Conservation (phyloP, 176 grass and related monocot genomes). For the Hsuehochloa calcarea region DNA sequence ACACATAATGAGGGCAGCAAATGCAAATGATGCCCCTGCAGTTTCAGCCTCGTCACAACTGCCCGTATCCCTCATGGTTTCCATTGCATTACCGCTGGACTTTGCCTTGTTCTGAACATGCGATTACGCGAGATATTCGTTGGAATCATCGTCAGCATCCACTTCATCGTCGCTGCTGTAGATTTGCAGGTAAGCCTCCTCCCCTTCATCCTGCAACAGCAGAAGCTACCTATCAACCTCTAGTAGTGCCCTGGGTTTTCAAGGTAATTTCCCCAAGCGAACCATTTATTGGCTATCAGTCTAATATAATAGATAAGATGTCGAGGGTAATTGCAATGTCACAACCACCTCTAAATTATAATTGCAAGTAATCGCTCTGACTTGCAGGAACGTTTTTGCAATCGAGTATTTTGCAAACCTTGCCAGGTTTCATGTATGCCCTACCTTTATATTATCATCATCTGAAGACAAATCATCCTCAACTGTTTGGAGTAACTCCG, state of each 20-base stretch:
- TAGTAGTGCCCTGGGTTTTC: background rate
- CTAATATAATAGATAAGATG: background rate
- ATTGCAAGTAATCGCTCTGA: background rate
- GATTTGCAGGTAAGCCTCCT: constrained; percentile 86
- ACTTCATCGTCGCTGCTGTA: constrained; percentile 58
- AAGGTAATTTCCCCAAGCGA: background rate
- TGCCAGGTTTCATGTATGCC: background rate
- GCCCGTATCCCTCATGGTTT: background rate
- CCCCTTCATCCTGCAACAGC: constrained; percentile 69
- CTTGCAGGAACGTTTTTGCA: background rate
- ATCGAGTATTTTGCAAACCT: background rate
- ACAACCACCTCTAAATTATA: background rate
- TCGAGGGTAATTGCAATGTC: background rate
- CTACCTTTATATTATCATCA: constrained; percentile 63
- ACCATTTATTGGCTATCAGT: background rate
- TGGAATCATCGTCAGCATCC: constrained; percentile 19
- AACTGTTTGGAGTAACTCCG: constrained; percentile 40
- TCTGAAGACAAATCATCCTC: constrained; percentile 40
- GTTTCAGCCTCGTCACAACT: background rate
- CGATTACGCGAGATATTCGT: constrained; percentile 8
- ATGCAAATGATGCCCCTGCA: background rate
- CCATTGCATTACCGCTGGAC: background rate
- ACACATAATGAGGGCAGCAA: background rate
- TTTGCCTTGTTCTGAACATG: background rate
- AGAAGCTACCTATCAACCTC: constrained; percentile 27